Evolutionary conservation across 768 basidiomycete species (phyloP).

Genomic region (Neoboletus magnificus): DNA sequence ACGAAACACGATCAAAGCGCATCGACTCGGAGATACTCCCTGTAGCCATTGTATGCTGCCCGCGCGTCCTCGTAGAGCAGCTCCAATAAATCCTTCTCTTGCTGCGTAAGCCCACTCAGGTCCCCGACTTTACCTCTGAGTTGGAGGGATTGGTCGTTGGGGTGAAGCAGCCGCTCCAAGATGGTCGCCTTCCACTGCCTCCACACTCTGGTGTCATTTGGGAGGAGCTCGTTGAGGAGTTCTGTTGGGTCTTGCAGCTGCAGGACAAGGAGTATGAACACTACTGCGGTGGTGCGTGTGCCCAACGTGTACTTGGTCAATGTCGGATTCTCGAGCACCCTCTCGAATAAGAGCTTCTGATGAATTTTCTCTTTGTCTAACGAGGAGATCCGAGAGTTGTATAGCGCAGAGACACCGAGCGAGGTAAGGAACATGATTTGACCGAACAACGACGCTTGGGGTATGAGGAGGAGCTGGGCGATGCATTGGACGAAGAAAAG

Average conservation of each 20-base stretch:
- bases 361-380: slow-evolving; percentile 32
- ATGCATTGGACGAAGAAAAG: slow-evolving; percentile 24
- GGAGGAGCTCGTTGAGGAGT: slow-evolving; percentile 14
- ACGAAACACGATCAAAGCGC: neutral
- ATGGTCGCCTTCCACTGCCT: slow-evolving; percentile 17
- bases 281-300: slow-evolving; percentile 15
- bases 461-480: slow-evolving; percentile 29
- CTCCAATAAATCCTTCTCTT: slow-evolving; percentile 8
- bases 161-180: neutral
- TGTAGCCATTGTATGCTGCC: slow-evolving; percentile 11
- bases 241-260: neutral
- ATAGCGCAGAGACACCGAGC: slow-evolving; percentile 25
- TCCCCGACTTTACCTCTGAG: neutral
- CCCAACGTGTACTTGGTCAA: slow-evolving; percentile 16
- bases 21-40: slow-evolving; percentile 1
- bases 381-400: slow-evolving; percentile 22
- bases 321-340: slow-evolving; percentile 8
- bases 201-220: slow-evolving; percentile 24
- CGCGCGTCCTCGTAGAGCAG: slow-evolving; percentile 13
- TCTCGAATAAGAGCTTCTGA: slow-evolving; percentile 8
- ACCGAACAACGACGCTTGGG: slow-evolving; percentile 27
- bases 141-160: neutral
- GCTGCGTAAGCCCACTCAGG: slow-evolving; percentile 1
- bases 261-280: slow-evolving; percentile 17
- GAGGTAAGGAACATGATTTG: slow-evolving; percentile 31